Percentiles rank a stretch among this genome's conserved stretches.
Conservation (phyloP, 2,329 filamentous ascomycete genomes). For the Trichoderma koningii region DNA sequence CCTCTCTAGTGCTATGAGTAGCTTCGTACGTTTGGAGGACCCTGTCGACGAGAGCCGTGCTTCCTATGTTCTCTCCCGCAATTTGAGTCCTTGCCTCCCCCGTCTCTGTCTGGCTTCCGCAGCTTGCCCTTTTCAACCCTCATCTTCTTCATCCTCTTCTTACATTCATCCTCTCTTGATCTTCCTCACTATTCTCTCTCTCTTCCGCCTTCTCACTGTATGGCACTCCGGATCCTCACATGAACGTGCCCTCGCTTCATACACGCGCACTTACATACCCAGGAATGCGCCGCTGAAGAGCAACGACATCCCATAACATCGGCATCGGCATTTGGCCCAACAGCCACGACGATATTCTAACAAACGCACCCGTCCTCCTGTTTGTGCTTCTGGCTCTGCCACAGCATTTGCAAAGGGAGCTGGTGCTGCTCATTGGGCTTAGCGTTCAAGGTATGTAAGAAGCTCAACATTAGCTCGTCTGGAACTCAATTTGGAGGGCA, state of each 20-base stretch:
- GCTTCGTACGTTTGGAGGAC: too few species aligned
- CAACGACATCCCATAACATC: not conserved
- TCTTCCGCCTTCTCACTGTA: not conserved
- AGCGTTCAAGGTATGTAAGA: constrained; percentile 14
- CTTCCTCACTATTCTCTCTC: not conserved
- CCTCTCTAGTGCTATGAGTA: too few species aligned
- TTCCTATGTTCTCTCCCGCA: not conserved
- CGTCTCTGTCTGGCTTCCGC: not conserved
- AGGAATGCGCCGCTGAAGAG: constrained; percentile 2
- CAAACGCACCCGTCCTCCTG: not conserved
- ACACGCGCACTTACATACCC: not conserved
- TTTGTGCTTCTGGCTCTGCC: too few species aligned
- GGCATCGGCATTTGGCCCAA: not conserved
- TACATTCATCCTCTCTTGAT: not conserved
- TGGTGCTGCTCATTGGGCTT: constrained; percentile 2
- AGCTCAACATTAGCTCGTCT: not conserved
- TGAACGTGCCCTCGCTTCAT: not conserved
- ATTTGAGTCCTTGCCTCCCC: not conserved
- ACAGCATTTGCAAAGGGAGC: not conserved
- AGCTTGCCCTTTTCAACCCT: not conserved
- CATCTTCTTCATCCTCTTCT: not conserved
- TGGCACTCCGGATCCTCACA: not conserved
- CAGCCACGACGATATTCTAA: not conserved
- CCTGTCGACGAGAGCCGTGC: too few species aligned
- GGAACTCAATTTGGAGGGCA: not conserved